A percentile compares a stretch with the other conserved stretches of the same genome.
These are phyloP conservation scores for Ilyonectria robusta DNA, from an alignment of 2,329 filamentous ascomycete genomes.

Conservation along the genomic window DNA sequence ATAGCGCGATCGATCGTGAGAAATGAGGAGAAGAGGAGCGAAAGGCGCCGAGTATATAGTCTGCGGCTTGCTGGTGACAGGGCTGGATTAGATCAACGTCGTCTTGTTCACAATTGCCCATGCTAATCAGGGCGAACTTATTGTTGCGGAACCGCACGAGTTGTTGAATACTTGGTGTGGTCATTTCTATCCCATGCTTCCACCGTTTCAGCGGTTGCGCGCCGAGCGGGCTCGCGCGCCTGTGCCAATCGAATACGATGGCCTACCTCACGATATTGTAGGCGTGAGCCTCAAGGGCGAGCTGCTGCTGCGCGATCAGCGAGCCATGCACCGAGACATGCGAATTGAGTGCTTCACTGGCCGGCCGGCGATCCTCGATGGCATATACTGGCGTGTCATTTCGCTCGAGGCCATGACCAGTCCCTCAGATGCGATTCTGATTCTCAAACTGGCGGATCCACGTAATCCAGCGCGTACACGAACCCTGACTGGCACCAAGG, in stretches of 20 bases:
- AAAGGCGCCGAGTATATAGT: background rate
- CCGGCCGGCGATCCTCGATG: slow-evolving; percentile 3
- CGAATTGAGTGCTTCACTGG: background rate
- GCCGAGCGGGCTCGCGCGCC: background rate
- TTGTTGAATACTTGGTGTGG: background rate
- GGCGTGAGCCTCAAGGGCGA: background rate
- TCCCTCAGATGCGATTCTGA: background rate
- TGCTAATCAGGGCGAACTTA: background rate
- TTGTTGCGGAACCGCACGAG: background rate
- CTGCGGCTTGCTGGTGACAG: background rate
- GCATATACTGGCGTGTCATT: slow-evolving; percentile 1
- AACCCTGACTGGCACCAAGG: background rate
- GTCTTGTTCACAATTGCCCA: background rate
- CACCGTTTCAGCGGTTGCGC: background rate
- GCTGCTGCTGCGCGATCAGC: background rate
- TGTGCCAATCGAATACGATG: background rate
- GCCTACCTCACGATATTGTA: background rate
- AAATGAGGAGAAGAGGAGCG: background rate
- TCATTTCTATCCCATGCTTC: background rate
- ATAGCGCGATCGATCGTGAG: background rate
- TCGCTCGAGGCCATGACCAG: slow-evolving; percentile 6
- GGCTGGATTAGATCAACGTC: background rate
- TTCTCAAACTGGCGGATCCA: background rate
- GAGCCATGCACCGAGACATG: background rate
- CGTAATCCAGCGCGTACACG: background rate